A percentile compares a stretch with the other conserved stretches of the same genome.
Evolutionary conservation across 148 eudicot species (phyloP).

Genomic region (Vaccinium myrtillus): DNA sequence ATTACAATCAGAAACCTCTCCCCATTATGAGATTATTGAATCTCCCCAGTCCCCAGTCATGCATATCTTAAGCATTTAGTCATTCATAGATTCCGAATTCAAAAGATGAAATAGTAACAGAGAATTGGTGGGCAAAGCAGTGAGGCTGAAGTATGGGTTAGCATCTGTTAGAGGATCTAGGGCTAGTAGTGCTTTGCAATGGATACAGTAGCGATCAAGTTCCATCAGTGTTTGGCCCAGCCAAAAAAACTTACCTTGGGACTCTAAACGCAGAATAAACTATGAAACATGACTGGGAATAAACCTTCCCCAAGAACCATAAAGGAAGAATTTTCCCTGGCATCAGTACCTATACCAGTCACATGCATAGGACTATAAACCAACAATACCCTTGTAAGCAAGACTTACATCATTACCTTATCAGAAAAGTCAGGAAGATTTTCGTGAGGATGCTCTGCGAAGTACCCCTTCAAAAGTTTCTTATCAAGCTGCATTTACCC

Average conservation of each 20-base stretch:
- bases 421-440: constrained; percentile 83
- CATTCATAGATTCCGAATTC: neutral
- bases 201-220: neutral
- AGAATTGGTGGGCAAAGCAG: neutral
- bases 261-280: neutral
- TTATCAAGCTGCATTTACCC: constrained; percentile 67
- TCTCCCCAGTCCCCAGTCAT: neutral
- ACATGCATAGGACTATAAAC: neutral
- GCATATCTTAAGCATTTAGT: neutral
- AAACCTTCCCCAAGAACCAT: neutral
- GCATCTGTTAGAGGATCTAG: neutral
- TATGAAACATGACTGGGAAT: neutral
- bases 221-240: no score
- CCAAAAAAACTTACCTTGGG: neutral
- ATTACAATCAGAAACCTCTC: neutral
- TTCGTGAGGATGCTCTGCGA: constrained; percentile 61
- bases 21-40: neutral
- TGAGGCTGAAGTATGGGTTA: neutral
- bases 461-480: constrained; percentile 68
- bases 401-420: constrained; percentile 52
- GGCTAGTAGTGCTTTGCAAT: neutral
- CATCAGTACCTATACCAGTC: neutral
- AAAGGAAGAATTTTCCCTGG: neutral
- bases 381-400: constrained; percentile 10
- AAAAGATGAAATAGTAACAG: neutral